A percentile compares a stretch with the other conserved stretches of the same genome.
phyloP scores from a whole-genome alignment of 148 eudicot genomes.

The Chenopodium berlandieri region DNA sequence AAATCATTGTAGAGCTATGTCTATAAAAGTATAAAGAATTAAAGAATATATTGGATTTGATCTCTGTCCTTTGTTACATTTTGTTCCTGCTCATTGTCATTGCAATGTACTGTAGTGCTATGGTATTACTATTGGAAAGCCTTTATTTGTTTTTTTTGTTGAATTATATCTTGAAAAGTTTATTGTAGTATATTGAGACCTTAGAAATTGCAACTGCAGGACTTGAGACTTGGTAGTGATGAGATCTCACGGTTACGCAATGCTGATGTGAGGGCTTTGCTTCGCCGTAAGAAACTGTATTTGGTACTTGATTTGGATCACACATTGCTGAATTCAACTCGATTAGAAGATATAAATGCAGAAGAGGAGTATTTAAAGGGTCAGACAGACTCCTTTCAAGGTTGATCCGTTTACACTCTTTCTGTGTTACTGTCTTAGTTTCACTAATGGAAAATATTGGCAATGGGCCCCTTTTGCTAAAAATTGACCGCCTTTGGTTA shows the following conservation, averaged over 20 bases:
- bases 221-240: conserved; percentile 59
- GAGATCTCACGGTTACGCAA: conserved; percentile 68
- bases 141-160: neutral
- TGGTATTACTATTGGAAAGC: neutral
- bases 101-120: neutral
- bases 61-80: neutral
- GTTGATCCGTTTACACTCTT: conserved; percentile 32
- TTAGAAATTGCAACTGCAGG: conserved; percentile 39
- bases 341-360: conserved; percentile 48
- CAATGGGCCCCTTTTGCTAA: neutral
- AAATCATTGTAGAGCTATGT: too few relatives aligned
- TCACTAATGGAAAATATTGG: neutral
- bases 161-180: neutral
- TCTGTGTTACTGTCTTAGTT: neutral
- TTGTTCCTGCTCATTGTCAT: neutral
- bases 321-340: conserved; percentile 84
- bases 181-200: neutral
- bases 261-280: conserved; percentile 57
- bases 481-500: too few relatives aligned
- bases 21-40: too few relatives aligned
- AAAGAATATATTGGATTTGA: neutral
- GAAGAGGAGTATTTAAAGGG: conserved; percentile 65
- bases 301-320: conserved; percentile 94
- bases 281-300: conserved; percentile 61
- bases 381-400: conserved; percentile 57